Percentiles rank a stretch among this genome's conserved stretches.
Conservation (phyloP, 768 basidiomycete genomes). For the Boletales sp. region DNA sequence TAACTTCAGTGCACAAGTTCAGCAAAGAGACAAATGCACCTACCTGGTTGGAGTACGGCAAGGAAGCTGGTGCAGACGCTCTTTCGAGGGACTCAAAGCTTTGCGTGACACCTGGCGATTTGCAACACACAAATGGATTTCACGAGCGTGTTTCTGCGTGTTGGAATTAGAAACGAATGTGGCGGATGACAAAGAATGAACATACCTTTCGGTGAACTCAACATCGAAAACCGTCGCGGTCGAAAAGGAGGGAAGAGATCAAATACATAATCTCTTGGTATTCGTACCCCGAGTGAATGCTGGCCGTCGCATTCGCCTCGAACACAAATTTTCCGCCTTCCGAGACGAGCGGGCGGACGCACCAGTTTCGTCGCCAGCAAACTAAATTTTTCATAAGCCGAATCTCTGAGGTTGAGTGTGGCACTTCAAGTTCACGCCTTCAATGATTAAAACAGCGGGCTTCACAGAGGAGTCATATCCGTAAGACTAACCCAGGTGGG, state of each 20-base stretch:
- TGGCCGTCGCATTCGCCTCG: slow-evolving; percentile 87
- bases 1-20: not conserved
- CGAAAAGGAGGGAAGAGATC: slow-evolving; percentile 86
- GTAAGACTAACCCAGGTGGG: too few species aligned
- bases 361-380: slow-evolving; percentile 87
- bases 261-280: slow-evolving; percentile 83
- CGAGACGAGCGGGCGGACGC: slow-evolving; percentile 60
- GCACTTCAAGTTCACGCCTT: slow-evolving; percentile 72
- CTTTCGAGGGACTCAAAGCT: slow-evolving; percentile 69
- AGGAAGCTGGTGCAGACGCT: slow-evolving; percentile 88
- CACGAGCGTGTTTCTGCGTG: slow-evolving; percentile 50
- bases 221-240: slow-evolving; percentile 92
- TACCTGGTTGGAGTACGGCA: slow-evolving; percentile 56
- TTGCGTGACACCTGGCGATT: slow-evolving; percentile 88
- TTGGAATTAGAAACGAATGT: not conserved
- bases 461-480: slow-evolving; percentile 2
- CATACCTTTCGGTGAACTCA: slow-evolving; percentile 62
- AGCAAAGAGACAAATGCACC: not conserved
- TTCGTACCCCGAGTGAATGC: slow-evolving; percentile 55
- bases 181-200: not conserved
- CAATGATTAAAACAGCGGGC: slow-evolving; percentile 71
- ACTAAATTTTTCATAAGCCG: slow-evolving; percentile 82
- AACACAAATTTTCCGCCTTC: slow-evolving; percentile 61
- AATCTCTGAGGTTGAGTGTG: slow-evolving; percentile 84
- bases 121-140: slow-evolving; percentile 86